Evolutionary conservation across 2,329 filamentous ascomycete species (phyloP).

Genomic region (Aureobasidium subglaciale): DNA sequence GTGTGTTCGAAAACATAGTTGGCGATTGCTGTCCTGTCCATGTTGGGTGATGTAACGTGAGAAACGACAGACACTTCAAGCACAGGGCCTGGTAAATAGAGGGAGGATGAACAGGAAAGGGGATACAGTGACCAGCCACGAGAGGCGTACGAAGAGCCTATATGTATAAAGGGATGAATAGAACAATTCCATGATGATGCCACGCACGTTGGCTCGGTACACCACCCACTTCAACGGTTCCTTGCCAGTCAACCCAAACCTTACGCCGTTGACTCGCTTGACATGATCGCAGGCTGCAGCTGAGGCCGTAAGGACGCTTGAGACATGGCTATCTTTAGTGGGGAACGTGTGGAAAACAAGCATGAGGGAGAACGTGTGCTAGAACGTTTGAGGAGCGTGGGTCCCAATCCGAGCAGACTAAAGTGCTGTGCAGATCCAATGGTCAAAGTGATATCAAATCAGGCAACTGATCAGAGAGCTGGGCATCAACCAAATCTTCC

Average conservation of each 20-base stretch:
- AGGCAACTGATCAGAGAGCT: neutral
- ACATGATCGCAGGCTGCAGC: conserved; percentile 1
- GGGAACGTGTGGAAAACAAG: neutral
- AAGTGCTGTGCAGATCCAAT: conserved; percentile 1
- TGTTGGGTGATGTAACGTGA: neutral
- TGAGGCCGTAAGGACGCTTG: conserved; percentile 4
- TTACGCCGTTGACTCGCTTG: conserved; percentile 9
- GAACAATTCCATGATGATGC: neutral
- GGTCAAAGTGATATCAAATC: neutral
- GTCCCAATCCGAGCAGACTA: neutral
- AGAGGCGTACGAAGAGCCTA: neutral
- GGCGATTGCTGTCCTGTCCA: conserved; percentile 6
- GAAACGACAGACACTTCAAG: neutral
- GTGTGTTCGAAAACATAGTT: neutral
- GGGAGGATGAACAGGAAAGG: neutral
- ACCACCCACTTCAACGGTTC: conserved; percentile 7
- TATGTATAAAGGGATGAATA: conserved; percentile 7
- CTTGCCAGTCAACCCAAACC: conserved; percentile 7
- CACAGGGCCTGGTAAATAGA: neutral
- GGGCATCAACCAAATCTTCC: neutral
- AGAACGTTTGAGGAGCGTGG: neutral
- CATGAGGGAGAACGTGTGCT: neutral
- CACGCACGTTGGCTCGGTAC: conserved; percentile 8
- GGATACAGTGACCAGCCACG: neutral
- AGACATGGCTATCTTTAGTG: conserved; percentile 15